phyloP scores from a whole-genome alignment of 345 rosid species.

The Moringa oleifera region DNA sequence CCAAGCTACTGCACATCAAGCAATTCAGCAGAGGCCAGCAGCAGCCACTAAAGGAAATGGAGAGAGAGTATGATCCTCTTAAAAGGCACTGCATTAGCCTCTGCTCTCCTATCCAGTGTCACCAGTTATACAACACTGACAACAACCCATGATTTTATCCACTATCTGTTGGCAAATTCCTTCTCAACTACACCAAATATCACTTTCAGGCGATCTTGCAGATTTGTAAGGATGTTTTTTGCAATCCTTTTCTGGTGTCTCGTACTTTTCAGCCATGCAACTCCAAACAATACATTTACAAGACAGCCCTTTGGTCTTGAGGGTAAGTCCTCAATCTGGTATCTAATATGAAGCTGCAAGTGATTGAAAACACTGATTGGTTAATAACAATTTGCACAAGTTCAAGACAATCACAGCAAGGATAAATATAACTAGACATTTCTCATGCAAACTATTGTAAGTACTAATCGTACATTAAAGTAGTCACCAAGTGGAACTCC shows the following conservation, averaged over 20 bases:
- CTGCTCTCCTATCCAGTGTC: background rate
- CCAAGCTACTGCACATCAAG: background rate
- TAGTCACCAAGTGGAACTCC: constrained; percentile 92
- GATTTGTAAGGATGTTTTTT: constrained; percentile 55
- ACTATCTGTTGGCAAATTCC: constrained; percentile 52
- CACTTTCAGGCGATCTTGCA: constrained; percentile 70
- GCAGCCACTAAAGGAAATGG: background rate
- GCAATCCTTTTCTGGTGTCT: constrained; percentile 70
- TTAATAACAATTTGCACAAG: background rate
- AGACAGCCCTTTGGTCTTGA: constrained; percentile 49
- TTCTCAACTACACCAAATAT: constrained; percentile 59
- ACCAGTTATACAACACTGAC: background rate
- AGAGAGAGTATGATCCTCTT: background rate
- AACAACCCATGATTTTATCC: background rate
- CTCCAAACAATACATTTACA: constrained; percentile 58
- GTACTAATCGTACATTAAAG: constrained; percentile 48
- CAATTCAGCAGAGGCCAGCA: background rate
- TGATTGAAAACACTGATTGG: background rate
- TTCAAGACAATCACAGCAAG: background rate
- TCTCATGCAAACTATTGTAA: background rate
- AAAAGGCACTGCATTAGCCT: background rate
- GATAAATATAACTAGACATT: background rate
- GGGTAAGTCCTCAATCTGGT: constrained; percentile 69
- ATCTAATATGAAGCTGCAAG: constrained; percentile 74
- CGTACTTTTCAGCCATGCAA: constrained; percentile 95